Base-by-base conservation (phyloP, 148 eudicot species). In the Vaccinium macrocarpon region DNA sequence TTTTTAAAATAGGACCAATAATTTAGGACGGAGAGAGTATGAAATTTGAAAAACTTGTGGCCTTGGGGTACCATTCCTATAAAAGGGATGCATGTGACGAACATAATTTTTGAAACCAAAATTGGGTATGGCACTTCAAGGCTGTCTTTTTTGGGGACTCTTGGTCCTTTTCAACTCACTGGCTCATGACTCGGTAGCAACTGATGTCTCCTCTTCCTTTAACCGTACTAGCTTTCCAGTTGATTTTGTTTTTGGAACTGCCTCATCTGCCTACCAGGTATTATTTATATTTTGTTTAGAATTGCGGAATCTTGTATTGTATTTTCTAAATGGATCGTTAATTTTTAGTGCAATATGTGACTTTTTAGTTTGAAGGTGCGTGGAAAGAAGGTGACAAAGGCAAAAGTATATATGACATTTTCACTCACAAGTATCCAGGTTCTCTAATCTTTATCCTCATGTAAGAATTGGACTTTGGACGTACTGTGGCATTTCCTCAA, bases 311-410 rank as follows among this genome's bases (percentile, higher is more conserved):
- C 29, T 23, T 64, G 23, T 11, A 8, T 15, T 56, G 6, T 16
- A 6, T 56, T 56, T 56, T 56, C 61, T 56, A 16, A 56, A 3
- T 56, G 16, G 6, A 56, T 4, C 9, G 70, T 23, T 61, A 9
- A 61, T 19, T 59, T 59, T 19, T 11, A 8, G 27, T 2, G 25
- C 27, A 61, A 23, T 64, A n/a, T 64, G 23, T 9, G 23, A 4
- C 29, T 78, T 15, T 78, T 12, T 12, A 82, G 84, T 49, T 3
- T 11, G 84, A 82, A 70, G 84, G 84, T 35, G 84, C 84, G 1
- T 75, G 76, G 32, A 19, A 25, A 14, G 57, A 68, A n/a, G 61
- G 55, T 70, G 84, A 27, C n/a, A 64, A 64, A 64, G 70, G 70
- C 4, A 32, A 14, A 23, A 64, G 70, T 64, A 64, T 64, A 9